These are phyloP conservation scores for Pseudogymnoascus sp. DNA, from an alignment of 2,329 filamentous ascomycete genomes.

Conservation along the genomic window DNA sequence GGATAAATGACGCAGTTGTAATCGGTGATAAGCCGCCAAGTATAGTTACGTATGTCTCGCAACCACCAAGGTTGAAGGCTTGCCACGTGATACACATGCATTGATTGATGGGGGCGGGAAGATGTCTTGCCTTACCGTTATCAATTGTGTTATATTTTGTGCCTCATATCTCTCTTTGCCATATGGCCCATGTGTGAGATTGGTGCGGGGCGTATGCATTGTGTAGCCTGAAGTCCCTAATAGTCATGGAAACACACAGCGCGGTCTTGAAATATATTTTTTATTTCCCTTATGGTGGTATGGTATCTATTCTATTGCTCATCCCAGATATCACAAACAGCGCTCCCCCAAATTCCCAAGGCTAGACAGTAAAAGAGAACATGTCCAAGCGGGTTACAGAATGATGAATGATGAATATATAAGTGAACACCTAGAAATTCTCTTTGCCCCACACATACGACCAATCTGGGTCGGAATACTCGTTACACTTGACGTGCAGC, in stretches of 20 bases:
- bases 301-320: background rate
- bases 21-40: background rate
- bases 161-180: background rate
- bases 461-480: constrained; percentile 76
- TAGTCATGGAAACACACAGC: background rate
- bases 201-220: background rate
- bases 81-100: background rate
- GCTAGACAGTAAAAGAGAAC: background rate
- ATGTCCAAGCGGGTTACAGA: background rate
- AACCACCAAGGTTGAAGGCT: background rate
- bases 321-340: background rate
- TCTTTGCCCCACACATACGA: constrained; percentile 43
- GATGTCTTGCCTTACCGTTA: background rate
- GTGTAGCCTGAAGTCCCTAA: background rate
- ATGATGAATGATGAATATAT: constrained; percentile 1
- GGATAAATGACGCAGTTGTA: background rate
- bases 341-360: background rate
- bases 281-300: background rate
- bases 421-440: constrained; percentile 37
- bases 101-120: background rate
- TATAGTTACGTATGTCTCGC: background rate
- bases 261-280: background rate
- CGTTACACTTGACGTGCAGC: constrained; percentile 78
- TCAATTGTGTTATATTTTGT: background rate
- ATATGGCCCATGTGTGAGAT: background rate